Evolutionary conservation across 169 alveolate species (phyloP).

Genomic region (Cryptosporidium ryanae): DNA sequence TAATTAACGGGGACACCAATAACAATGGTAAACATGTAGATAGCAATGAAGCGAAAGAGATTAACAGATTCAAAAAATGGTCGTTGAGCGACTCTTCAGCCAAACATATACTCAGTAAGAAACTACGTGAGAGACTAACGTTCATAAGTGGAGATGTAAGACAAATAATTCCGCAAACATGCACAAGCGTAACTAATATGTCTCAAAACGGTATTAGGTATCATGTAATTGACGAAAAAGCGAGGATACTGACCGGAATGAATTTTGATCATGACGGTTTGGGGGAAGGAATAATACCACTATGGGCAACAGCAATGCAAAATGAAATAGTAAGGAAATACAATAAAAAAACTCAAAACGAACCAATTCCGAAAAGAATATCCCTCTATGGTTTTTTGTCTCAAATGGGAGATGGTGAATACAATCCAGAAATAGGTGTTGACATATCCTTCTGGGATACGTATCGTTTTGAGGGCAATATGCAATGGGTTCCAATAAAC

Average conservation of each 20-base stretch:
- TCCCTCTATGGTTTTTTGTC: conserved; percentile 64
- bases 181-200: not conserved
- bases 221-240: conserved; percentile 40
- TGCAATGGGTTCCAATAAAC: conserved; percentile 57
- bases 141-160: conserved; percentile 55
- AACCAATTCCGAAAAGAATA: conserved; percentile 47
- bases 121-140: conserved; percentile 45
- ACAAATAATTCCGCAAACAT: conserved; percentile 50
- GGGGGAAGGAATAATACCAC: conserved; percentile 68
- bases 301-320: conserved; percentile 58
- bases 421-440: conserved; percentile 1
- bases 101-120: conserved; percentile 38
- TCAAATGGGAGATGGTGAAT: conserved; percentile 27
- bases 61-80: conserved; percentile 19
- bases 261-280: conserved; percentile 70
- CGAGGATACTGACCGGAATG: conserved; percentile 64
- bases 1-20: not conserved
- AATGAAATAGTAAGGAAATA: conserved; percentile 45
- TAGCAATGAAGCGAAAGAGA: conserved; percentile 2
- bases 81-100: conserved; percentile 22
- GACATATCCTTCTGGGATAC: conserved; percentile 60
- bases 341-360: conserved; percentile 34
- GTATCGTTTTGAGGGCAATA: conserved; percentile 58
- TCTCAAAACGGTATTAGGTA: conserved; percentile 5
- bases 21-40: not conserved